These are phyloP conservation scores for Xylaria scruposa DNA, from an alignment of 495 filamentous ascomycete genomes.

Conservation along the genomic window DNA sequence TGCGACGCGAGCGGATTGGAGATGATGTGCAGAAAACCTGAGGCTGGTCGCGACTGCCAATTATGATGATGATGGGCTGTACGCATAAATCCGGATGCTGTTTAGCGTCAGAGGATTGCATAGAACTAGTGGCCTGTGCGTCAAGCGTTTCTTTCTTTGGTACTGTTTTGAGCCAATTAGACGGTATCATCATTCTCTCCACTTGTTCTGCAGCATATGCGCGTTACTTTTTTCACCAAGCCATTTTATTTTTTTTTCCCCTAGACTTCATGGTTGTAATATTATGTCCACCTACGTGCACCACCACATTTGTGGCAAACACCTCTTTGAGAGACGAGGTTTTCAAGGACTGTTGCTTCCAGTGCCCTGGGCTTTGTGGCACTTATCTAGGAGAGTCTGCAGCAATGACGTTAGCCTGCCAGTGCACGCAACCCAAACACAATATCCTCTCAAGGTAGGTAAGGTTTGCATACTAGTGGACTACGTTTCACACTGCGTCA, in stretches of 20 bases:
- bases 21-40: constrained; percentile 33
- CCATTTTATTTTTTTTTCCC: background rate
- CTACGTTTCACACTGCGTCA: background rate
- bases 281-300: background rate
- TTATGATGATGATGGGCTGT: background rate
- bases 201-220: background rate
- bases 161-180: background rate
- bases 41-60: constrained; percentile 18
- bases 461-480: background rate
- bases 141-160: background rate
- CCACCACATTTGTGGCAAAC: background rate
- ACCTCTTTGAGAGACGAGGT: background rate
- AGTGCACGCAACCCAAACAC: background rate
- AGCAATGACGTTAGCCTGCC: background rate
- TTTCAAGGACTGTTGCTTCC: background rate
- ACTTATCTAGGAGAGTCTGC: background rate
- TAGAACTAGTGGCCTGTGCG: constrained; percentile 13
- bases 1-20: constrained; percentile 25
- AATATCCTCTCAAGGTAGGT: background rate
- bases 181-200: background rate
- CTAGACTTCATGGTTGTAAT: background rate
- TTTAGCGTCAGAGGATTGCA: constrained; percentile 14
- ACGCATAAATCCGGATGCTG: background rate
- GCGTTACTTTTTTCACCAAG: background rate
- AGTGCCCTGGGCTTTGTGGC: background rate